A percentile compares a stretch with the other conserved stretches of the same genome.
These are phyloP conservation scores for Physcomitrium patens DNA, from an alignment of 225 moss, liverwort and hornwort genomes.

Conservation along the genomic window DNA sequence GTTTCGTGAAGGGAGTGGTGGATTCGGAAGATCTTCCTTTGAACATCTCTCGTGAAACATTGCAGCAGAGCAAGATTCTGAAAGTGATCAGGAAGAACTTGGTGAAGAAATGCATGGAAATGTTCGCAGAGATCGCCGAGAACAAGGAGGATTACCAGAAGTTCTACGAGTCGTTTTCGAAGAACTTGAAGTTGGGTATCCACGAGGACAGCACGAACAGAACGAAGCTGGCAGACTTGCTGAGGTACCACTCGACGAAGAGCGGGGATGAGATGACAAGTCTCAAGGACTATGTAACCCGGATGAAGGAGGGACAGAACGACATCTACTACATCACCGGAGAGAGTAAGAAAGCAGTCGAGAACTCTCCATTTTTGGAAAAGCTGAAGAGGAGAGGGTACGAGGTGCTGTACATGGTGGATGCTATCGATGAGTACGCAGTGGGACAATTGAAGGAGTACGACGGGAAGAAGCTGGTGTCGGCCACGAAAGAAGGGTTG, in stretches of 20 bases:
- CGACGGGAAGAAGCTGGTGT: conserved; percentile 75
- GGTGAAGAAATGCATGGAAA: conserved; percentile 64
- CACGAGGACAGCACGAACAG: conserved; percentile 60
- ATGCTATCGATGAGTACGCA: conserved; percentile 75
- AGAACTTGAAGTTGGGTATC: conserved; percentile 60
- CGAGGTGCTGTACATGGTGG: conserved; percentile 72
- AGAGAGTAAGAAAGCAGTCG: conserved; percentile 59
- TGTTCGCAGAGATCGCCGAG: conserved; percentile 62
- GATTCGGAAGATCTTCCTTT: conserved; percentile 58
- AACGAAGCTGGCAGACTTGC: conserved; percentile 45
- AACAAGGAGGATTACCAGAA: conserved; percentile 62
- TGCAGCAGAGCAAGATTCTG: conserved; percentile 68
- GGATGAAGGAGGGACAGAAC: conserved; percentile 68
- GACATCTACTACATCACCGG: conserved; percentile 65
- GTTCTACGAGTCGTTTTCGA: conserved; percentile 56
- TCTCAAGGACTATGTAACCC: conserved; percentile 61
- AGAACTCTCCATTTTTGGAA: conserved; percentile 62
- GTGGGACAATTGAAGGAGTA: conserved; percentile 79
- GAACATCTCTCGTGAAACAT: conserved; percentile 59
- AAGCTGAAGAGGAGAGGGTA: conserved; percentile 57
- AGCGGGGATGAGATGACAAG: conserved; percentile 56
- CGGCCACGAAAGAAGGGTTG: conserved; percentile 62
- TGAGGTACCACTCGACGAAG: conserved; percentile 64
- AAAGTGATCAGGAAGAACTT: conserved; percentile 67
- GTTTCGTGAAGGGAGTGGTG: conserved; percentile 61